A percentile compares a stretch with the other conserved stretches of the same genome.
Evolutionary conservation across 192 early-diverging fungal species (phyloP).

Genomic region (Coemansia umbellata): DNA sequence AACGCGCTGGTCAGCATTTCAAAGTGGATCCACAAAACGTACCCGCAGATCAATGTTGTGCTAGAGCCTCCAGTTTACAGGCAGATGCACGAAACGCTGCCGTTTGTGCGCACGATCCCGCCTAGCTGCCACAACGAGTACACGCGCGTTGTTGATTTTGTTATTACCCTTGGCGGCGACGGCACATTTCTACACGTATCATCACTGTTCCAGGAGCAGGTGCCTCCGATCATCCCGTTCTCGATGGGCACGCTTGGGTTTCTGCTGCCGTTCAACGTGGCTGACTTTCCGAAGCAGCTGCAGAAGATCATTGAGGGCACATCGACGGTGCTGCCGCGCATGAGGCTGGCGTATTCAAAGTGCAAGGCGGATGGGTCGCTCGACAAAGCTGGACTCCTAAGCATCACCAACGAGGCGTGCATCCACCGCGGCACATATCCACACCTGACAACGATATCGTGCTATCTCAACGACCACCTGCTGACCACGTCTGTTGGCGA

Average conservation of each 20-base stretch:
- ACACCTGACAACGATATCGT: constrained; percentile 76
- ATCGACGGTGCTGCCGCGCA: constrained; percentile 68
- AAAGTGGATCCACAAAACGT: constrained; percentile 63
- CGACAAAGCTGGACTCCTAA: constrained; percentile 37
- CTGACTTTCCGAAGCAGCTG: constrained; percentile 59
- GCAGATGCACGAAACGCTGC: constrained; percentile 45
- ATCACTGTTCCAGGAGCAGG: constrained; percentile 67
- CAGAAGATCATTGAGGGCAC: constrained; percentile 59
- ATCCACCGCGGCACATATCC: constrained; percentile 85
- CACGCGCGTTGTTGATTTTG: constrained; percentile 71
- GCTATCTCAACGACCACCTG: constrained; percentile 74
- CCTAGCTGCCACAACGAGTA: constrained; percentile 55
- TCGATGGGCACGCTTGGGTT: constrained; percentile 91
- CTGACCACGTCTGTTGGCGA: constrained; percentile 77
- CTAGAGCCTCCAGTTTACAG: constrained; percentile 63
- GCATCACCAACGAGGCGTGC: constrained; percentile 84
- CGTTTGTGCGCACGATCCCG: constrained; percentile 21
- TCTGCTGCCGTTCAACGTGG: constrained; percentile 79
- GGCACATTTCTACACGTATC: constrained; percentile 88
- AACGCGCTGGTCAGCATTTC: constrained; percentile 62
- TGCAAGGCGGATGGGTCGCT: constrained; percentile 53
- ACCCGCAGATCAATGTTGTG: constrained; percentile 67
- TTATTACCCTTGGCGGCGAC: constrained; percentile 90
- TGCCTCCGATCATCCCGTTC: constrained; percentile 89
- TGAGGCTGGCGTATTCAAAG: constrained; percentile 70